Percentiles rank a stretch among this genome's conserved stretches.
These are phyloP conservation scores for Retiboletus fuscus DNA, from an alignment of 1,284 basidiomycete species.

Conservation along the genomic window DNA sequence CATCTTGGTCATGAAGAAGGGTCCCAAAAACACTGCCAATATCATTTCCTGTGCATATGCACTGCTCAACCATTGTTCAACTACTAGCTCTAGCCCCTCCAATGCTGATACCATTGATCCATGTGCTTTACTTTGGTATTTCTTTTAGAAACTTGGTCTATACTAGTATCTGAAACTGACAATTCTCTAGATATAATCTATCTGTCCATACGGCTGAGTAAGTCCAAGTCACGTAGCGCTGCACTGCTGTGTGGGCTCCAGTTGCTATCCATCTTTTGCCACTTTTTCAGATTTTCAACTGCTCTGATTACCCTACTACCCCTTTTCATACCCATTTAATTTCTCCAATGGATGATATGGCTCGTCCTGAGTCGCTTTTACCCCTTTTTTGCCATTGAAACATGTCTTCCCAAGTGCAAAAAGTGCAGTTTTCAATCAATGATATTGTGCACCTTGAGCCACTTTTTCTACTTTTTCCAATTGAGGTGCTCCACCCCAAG, in stretches of 20 bases:
- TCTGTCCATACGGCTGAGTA: background rate
- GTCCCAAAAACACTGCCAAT: slow-evolving; percentile 10
- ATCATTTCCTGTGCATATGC: slow-evolving; percentile 10
- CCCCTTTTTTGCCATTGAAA: too few relatives aligned
- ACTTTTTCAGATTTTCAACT: background rate
- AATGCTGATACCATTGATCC: slow-evolving; percentile 19
- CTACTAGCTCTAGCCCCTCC: background rate
- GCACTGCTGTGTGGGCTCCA: background rate
- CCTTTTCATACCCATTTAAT: background rate
- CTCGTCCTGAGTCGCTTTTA: too few relatives aligned
- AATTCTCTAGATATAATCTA: slow-evolving; percentile 9
- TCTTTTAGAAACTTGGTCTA: background rate
- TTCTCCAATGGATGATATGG: too few relatives aligned
- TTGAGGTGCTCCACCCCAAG: background rate
- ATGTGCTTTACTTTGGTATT: slow-evolving; percentile 17
- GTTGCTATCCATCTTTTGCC: background rate
- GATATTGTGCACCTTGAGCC: too few relatives aligned
- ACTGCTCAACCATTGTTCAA: background rate
- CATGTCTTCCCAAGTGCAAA: too few relatives aligned
- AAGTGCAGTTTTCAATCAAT: too few relatives aligned
- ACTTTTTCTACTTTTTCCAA: too few relatives aligned
- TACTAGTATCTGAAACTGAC: background rate
- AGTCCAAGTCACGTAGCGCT: background rate
- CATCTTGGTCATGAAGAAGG: slow-evolving; percentile 10
- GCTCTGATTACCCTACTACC: background rate